Conservation (phyloP, 495 filamentous ascomycete genomes). For the Rhypophila decipiens region DNA sequence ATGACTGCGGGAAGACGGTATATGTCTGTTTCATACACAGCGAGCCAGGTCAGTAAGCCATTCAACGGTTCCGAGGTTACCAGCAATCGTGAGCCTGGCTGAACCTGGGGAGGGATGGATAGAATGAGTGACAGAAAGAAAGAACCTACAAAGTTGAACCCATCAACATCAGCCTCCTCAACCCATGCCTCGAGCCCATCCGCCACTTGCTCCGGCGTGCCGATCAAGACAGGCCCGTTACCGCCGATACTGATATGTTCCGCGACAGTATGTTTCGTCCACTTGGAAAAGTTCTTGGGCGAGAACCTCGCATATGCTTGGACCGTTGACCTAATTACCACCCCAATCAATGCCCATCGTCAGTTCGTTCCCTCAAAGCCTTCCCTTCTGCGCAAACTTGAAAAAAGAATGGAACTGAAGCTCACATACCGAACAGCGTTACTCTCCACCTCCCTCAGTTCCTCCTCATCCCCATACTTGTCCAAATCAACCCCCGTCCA, state of each 20-base stretch:
- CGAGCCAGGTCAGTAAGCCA: too few relatives aligned
- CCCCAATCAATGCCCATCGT: too few relatives aligned
- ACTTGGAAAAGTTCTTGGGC: slow-evolving; percentile 43
- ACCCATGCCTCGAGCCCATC: slow-evolving; percentile 47
- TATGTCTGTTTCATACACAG: too few relatives aligned
- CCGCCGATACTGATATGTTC: slow-evolving; percentile 56
- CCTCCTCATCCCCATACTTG: slow-evolving; percentile 49
- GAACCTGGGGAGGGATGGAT: too few relatives aligned
- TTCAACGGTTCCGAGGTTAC: too few relatives aligned
- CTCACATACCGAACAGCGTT: slow-evolving; percentile 44
- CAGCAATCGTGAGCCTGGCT: too few relatives aligned
- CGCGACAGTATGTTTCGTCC: slow-evolving; percentile 57
- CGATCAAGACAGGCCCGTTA: slow-evolving; percentile 43
- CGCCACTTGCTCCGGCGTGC: slow-evolving; percentile 40
- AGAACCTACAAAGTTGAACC: slow-evolving; percentile 42
- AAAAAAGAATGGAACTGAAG: too few relatives aligned
- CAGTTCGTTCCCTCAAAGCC: too few relatives aligned
- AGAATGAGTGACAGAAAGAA: background rate
- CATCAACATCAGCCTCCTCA: slow-evolving; percentile 40
- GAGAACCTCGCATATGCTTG: slow-evolving; percentile 34
- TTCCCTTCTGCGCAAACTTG: too few relatives aligned
- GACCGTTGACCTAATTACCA: slow-evolving; percentile 27
- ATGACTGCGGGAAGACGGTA: slow-evolving; percentile 53
- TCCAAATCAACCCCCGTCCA: slow-evolving; percentile 55
- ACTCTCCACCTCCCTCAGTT: slow-evolving; percentile 55